These are phyloP conservation scores for Cajanus cajan DNA, from an alignment of 306 rosid species.

Conservation along the genomic window DNA sequence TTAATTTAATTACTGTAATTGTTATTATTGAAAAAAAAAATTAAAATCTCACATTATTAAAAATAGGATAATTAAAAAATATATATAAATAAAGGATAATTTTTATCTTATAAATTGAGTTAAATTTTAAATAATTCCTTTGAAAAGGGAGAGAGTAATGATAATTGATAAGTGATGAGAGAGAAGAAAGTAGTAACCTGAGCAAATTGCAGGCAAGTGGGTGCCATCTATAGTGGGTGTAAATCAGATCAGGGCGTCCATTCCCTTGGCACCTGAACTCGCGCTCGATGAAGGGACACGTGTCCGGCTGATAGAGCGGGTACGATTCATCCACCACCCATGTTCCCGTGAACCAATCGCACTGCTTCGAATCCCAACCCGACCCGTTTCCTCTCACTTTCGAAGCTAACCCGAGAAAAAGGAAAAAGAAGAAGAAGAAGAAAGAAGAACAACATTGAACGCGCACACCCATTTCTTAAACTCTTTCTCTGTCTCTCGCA, in stretches of 20 bases:
- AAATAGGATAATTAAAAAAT: no score
- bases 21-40: no score
- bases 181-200: constrained; percentile 40
- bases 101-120: no score
- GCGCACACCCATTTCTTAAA: background rate
- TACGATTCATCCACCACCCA: constrained; percentile 65
- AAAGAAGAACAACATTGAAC: background rate
- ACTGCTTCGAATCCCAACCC: background rate
- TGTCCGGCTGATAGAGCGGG: constrained; percentile 54
- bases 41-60: no score
- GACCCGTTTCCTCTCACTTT: background rate
- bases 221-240: constrained; percentile 75
- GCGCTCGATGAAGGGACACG: constrained; percentile 68
- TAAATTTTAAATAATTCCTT: no score
- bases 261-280: constrained; percentile 76
- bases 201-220: constrained; percentile 59
- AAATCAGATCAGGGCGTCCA: constrained; percentile 73
- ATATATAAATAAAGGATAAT: no score
- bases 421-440: background rate
- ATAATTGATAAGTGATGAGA: no score
- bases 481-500: background rate
- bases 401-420: background rate
- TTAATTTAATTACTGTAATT: no score
- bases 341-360: constrained; percentile 67
- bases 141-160: no score